Base-by-base conservation (phyloP, 1,284 basidiomycete genomes). In the Tylopilus sp. region DNA sequence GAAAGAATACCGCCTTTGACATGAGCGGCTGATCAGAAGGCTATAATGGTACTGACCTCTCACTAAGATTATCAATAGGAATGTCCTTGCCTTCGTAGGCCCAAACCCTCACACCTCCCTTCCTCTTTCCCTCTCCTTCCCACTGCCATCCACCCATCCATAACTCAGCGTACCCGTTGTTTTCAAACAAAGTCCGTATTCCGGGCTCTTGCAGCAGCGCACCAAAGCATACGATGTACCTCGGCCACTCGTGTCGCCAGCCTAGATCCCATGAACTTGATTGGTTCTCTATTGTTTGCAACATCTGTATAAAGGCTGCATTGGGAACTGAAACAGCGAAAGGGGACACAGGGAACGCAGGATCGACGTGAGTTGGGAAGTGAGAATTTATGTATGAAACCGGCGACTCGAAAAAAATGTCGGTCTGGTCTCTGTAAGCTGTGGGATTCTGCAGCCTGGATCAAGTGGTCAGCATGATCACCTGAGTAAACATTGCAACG, bases 341-440 rank as follows among this genome's bases (percentile, higher is more conserved):
- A 8, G 77, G 78, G 0, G 87, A 88, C 11, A 77, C 72, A 2
- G 90, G 90, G 63, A 92, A 94, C 0, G 67, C 52, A 0, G 76
- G 62, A 61, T 93, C 73, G 10, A 94, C 88, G 4, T 52, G 40
- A 3, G 62, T 46, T 2, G 92, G 91, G 61, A 95, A 92, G 46
- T 82, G 81, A 0, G 72, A 71, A 26, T 61, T 62, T 14, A 96
- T 73, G 66, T 95, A 97, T 5, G 67, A 63, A 14, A 79, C 59
- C 0, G 96, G 95, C 2, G 85, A 80, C 10, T 74, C 72, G 69
- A 91, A 98, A 72, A 98, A 98, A 9, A 89, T 70, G 50, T 87
- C 84, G 5, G 93, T 89, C 71, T 97, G 91, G 64, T 95, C 94
- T 50, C 72, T 76, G 70, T 97, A 96, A 7, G 68, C 73, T 10